Evolutionary conservation across 257 asterid species (phyloP).

Genomic region (Scutellaria baicalensis): DNA sequence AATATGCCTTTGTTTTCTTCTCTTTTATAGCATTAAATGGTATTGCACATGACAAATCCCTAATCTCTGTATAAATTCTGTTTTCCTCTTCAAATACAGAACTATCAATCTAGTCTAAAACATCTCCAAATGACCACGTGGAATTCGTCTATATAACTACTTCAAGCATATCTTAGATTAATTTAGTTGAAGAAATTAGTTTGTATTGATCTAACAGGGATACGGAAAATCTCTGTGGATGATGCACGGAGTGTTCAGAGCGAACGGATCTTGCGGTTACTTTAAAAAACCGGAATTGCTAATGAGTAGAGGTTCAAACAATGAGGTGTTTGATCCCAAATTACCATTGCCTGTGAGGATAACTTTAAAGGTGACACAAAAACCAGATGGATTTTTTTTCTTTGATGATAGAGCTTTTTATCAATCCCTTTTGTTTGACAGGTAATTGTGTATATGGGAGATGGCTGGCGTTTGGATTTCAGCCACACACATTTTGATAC

Average conservation of each 20-base stretch:
- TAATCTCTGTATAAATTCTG: not conserved
- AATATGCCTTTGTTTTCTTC: not conserved
- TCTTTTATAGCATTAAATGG: not conserved
- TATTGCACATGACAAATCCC: not conserved
- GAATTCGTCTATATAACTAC: not conserved
- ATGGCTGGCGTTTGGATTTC: constrained; percentile 96
- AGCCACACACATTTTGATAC: constrained; percentile 91
- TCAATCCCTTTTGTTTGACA: constrained; percentile 11
- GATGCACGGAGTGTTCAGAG: constrained; percentile 96
- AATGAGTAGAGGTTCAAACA: constrained; percentile 36
- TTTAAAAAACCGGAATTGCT: constrained; percentile 72
- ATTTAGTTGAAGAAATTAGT: not conserved
- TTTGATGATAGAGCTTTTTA: not conserved
- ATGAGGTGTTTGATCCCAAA: constrained; percentile 72
- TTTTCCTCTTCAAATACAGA: not conserved
- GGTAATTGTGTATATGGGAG: constrained; percentile 85
- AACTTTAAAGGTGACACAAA: constrained; percentile 59
- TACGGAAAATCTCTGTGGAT: constrained; percentile 86
- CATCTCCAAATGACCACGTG: too few species aligned
- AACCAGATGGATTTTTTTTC: not conserved
- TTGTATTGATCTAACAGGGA: constrained; percentile 40
- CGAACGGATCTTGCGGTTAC: constrained; percentile 89
- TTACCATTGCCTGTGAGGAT: constrained; percentile 54
- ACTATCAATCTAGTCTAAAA: not conserved
- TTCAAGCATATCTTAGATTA: not conserved